These are phyloP conservation scores for Excoecaria agallocha DNA, from an alignment of 345 rosid genomes.

Conservation along the genomic window DNA sequence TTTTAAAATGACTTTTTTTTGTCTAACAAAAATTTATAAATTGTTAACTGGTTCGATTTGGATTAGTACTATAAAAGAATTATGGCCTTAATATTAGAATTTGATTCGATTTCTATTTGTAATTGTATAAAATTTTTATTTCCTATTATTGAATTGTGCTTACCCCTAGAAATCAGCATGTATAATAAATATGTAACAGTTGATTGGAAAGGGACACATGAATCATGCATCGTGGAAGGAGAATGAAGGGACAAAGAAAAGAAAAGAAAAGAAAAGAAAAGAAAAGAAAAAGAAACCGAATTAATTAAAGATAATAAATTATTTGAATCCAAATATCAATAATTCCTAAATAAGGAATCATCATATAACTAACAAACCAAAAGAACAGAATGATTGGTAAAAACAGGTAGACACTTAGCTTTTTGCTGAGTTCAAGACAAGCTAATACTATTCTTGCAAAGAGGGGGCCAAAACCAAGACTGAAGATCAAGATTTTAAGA, in stretches of 20 bases:
- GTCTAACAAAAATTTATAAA: no score
- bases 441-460: not conserved
- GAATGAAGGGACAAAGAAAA: not conserved
- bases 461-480: not conserved
- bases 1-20: no score
- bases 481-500: not conserved
- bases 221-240: no score
- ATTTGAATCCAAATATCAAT: not conserved
- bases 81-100: no score
- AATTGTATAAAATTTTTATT: no score
- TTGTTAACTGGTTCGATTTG: no score
- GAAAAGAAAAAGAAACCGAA: not conserved
- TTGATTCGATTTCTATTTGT: no score
- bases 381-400: slow-evolving; percentile 25
- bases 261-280: not conserved
- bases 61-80: no score
- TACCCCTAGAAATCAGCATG: no score
- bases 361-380: slow-evolving; percentile 16
- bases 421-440: slow-evolving; percentile 23
- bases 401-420: slow-evolving; percentile 20
- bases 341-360: not conserved
- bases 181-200: no score
- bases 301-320: not conserved
- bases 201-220: no score
- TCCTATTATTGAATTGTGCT: no score